Evolutionary conservation across 2,329 filamentous ascomycete genomes (phyloP), one percentile per base, ranked within the genome.

Genomic region (Basipetospora chlamydospora): DNA sequence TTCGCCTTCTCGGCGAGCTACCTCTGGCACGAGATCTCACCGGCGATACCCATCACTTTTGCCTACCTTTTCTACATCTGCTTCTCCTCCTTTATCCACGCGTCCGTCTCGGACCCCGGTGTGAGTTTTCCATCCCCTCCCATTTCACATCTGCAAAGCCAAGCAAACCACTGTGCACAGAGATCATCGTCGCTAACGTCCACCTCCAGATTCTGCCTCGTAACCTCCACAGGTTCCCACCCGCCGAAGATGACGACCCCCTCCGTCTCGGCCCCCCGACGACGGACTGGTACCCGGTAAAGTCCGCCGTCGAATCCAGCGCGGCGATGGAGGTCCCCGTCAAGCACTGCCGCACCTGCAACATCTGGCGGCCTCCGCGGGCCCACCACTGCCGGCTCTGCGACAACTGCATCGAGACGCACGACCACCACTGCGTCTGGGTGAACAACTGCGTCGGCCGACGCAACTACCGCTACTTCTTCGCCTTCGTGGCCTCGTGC

Each of bases 391-490:
- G 90, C 59, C 82, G 90, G 39, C 71, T 94, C 20, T 98, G 90
- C 60, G 88, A 98, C 59, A 95, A 92, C 56, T 98, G 90, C 55
- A 74, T 98, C 41, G 90, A 98, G 57, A 94, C 86, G 0, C 85
- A 95, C 46, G 90, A 98, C 51, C 90, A 98, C 52, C 90, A 98
- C 58, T 98, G 90, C 51, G 87, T 96, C 12, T 98, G 90, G 90
- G 73, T 98, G 44, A 98, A 98, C 61, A 98, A 98, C 56, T 98
- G 90, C 46, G 80, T 98, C 34, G 90, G 90, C 29, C 80, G 88
- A 45, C 83, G 90, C 49, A 98, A 98, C 60, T 98, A 98, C 60
- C 84, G 90, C 44, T 96, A 88, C 57, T 98, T 98, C 59, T 95
- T 96, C 55, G 73, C 81, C 9, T 98, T 95, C 57, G 77, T 98